phyloP scores from a whole-genome alignment of 2,329 filamentous ascomycete species.

The Fusarium citri region DNA sequence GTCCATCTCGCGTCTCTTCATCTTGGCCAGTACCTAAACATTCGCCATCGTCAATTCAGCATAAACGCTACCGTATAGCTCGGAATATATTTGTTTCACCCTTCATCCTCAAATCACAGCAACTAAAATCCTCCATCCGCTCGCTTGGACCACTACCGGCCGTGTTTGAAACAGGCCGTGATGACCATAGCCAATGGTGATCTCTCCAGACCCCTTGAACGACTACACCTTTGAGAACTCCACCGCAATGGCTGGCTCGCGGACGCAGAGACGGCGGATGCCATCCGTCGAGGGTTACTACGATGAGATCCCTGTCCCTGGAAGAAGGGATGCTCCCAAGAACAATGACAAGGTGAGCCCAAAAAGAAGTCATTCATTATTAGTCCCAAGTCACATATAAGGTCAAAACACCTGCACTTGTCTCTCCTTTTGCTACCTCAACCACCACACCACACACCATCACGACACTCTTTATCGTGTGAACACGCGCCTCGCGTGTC shows the following conservation, averaged over 20 bases:
- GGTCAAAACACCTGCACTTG: slow-evolving; percentile 15
- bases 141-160: slow-evolving; percentile 24
- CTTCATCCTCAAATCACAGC: slow-evolving; percentile 2
- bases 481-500: slow-evolving; percentile 43
- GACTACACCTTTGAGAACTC: slow-evolving; percentile 35
- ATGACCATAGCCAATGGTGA: slow-evolving; percentile 38
- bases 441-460: slow-evolving; percentile 22
- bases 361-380: slow-evolving; percentile 7
- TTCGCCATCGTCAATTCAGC: neutral
- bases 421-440: slow-evolving; percentile 17
- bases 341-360: slow-evolving; percentile 24
- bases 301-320: slow-evolving; percentile 38
- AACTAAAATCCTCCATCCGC: neutral
- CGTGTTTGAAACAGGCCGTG: slow-evolving; percentile 35
- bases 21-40: neutral
- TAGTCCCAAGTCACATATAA: slow-evolving; percentile 17
- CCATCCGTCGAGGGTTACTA: slow-evolving; percentile 28
- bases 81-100: slow-evolving; percentile 16
- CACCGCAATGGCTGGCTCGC: slow-evolving; percentile 32
- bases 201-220: slow-evolving; percentile 16
- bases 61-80: neutral
- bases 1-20: neutral
- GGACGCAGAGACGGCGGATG: slow-evolving; percentile 29
- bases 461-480: slow-evolving; percentile 41
- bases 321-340: neutral